phyloP scores from a whole-genome alignment of 2,329 filamentous ascomycete genomes.

The Fusarium gaditjirri region DNA sequence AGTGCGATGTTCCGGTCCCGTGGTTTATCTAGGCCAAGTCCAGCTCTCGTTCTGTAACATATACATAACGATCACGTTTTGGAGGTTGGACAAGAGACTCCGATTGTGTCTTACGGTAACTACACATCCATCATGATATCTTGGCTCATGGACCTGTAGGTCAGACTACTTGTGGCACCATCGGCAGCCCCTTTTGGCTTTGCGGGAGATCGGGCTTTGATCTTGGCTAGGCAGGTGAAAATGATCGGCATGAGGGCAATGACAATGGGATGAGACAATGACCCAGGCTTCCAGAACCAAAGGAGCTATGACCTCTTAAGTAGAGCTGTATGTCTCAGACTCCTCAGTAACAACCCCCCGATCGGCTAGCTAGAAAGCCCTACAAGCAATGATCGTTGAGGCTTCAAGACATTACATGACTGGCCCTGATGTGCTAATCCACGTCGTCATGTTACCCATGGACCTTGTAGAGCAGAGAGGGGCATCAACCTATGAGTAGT shows the following conservation, averaged over 20 bases:
- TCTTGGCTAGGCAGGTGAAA: background rate
- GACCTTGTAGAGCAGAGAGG: no score
- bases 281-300: background rate
- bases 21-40: background rate
- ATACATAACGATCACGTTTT: no score
- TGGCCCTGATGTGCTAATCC: background rate
- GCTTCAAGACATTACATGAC: background rate
- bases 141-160: background rate
- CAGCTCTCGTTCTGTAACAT: background rate
- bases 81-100: background rate
- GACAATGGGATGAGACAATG: background rate
- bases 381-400: background rate
- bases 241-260: background rate
- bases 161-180: background rate
- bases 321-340: conserved; percentile 1
- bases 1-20: background rate
- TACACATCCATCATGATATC: background rate
- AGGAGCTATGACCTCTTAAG: background rate
- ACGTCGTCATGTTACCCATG: no score
- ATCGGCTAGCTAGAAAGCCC: background rate
- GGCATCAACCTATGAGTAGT: no score
- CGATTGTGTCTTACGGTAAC: background rate
- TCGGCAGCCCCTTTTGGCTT: background rate
- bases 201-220: background rate
- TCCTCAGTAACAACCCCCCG: background rate